Evolutionary conservation across 176 grass and related monocot genomes (phyloP), one percentile per base, ranked within the genome.

Genomic region (Oryza punctata): DNA sequence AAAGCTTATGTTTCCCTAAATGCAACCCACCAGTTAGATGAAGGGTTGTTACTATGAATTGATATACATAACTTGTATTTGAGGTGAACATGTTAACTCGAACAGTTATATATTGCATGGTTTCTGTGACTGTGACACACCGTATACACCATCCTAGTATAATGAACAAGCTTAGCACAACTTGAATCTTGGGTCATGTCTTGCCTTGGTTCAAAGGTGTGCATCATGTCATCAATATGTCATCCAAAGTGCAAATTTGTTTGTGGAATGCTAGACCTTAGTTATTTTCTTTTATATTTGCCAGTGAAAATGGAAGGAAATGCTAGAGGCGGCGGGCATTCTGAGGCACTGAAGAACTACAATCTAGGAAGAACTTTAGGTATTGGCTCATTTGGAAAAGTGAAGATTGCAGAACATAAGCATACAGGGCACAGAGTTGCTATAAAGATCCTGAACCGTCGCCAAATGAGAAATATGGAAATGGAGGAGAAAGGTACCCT

Each of bases 321-420:
- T 73, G 75, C 70, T 46, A 95, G 80, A 85, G 92, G 89, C n/a
- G 44, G 73, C 15, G 76, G 86, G 11, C 87, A 88, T 66, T 82
- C 80, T 82, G 93, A 98, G 6, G 89, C 84, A 3, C 73, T 98
- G 68, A 94, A 64, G 78, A 95, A 91, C 69, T 98, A 98, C 77
- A 98, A 61, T 47, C 68, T 98, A 13, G 96, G 96, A 67, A 93
- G 87, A 72, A 98, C 93, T 72, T 88, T 98, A 78, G 96, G 96
- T 78, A 91, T 95, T 78, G 96, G 96, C 49, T 90, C 93, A 75
- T 95, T 93, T 90, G 96, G 87, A 44, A 98, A 98, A 87, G 93
- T 98, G 9, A 98, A 95, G 84, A 87, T 98, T 80, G 96, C 96
- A 19, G 93, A 95, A 76, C 96, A 98, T 90, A 91, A 91, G 78